Evolutionary conservation across 176 grass and related monocot genomes (phyloP).

Genomic region (bread wheat (Triticum aestivum)): IWGSC_CS_RefSeq_v2.1 NC_057809.1:562238493-562238992

Average conservation of each 20-base stretch:
- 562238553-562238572: not conserved
- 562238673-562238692: conserved; percentile 83
- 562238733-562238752: not conserved
- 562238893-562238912: not conserved
- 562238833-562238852: not conserved
- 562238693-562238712: conserved; percentile 87
- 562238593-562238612: not conserved
- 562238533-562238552: not conserved
- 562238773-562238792: not conserved
- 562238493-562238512: not conserved
- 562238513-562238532: not conserved
- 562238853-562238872: not conserved
- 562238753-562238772: not conserved
- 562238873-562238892: not conserved
- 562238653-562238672: conserved; percentile 74
- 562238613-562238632: conserved; percentile 37
- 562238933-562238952: not conserved
- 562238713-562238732: conserved; percentile 15
- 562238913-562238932: not conserved
- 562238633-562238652: conserved; percentile 86
- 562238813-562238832: not conserved
- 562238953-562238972: not conserved
- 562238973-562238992: conserved; percentile 5
- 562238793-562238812: not conserved
- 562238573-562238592: conserved; percentile 1